These are phyloP conservation scores for Naematelia encephala DNA, from an alignment of 768 basidiomycete species.

Conservation along the genomic window DNA sequence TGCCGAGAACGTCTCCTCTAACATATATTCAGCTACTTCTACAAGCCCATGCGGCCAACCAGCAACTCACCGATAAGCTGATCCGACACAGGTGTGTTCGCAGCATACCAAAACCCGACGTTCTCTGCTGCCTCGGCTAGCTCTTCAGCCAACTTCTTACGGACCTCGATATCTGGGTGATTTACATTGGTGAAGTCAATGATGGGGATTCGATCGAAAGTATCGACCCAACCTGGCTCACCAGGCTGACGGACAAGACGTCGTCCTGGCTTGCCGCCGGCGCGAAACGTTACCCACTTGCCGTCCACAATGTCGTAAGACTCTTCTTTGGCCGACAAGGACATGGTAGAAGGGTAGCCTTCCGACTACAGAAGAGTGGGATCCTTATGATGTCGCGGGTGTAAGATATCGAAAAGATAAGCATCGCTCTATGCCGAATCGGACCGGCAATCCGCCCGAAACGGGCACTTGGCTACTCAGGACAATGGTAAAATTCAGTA, in stretches of 20 bases:
- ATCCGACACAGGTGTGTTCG: not conserved
- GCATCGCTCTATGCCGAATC: too few relatives aligned
- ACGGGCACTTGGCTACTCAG: too few relatives aligned
- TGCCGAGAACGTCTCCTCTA: constrained; percentile 10
- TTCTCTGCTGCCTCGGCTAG: constrained; percentile 7
- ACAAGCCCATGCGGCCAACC: too few relatives aligned
- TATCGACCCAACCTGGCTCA: constrained; percentile 11
- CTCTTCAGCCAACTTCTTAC: constrained; percentile 6
- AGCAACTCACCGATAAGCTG: constrained; percentile 2
- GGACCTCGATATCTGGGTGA: constrained; percentile 12
- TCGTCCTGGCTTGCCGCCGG: constrained; percentile 8
- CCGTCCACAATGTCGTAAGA: constrained; percentile 7
- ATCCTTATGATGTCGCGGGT: too few relatives aligned
- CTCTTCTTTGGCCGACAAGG: constrained; percentile 3
- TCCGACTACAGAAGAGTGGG: too few relatives aligned
- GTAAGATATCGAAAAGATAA: too few relatives aligned
- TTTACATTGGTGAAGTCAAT: constrained; percentile 15
- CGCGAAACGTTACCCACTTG: constrained; percentile 10
- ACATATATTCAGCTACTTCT: too few relatives aligned
- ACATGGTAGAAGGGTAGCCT: too few relatives aligned
- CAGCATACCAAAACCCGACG: constrained; percentile 17
- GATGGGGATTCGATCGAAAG: constrained; percentile 17
- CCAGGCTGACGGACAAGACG: constrained; percentile 9
- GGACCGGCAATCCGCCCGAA: too few relatives aligned
- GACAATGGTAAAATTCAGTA: too few relatives aligned